phyloP scores from a whole-genome alignment of 2,329 filamentous ascomycete species.

The Arthroderma uncinatum region DNA sequence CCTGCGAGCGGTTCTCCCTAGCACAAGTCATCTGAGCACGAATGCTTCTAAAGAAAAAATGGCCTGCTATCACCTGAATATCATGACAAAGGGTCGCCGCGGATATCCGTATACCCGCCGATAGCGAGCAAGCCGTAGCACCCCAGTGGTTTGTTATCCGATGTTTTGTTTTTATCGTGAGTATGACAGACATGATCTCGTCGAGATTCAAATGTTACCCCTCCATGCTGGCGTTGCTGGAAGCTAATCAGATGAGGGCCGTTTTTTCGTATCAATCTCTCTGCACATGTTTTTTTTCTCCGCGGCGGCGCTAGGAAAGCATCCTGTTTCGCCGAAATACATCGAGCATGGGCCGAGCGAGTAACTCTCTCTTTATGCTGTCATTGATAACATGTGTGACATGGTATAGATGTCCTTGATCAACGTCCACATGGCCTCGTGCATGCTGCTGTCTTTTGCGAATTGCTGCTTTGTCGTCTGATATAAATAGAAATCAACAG shows the following conservation, averaged over 20 bases:
- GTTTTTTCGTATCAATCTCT: neutral
- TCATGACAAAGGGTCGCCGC: neutral
- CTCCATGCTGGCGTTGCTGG: neutral
- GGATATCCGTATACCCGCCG: conserved; percentile 3
- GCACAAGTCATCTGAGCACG: neutral
- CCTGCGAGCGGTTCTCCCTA: neutral
- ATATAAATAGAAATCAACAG: neutral
- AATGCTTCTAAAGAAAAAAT: neutral
- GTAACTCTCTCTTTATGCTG: too few species aligned
- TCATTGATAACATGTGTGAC: neutral
- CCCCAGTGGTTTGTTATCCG: neutral
- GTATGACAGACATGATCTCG: neutral
- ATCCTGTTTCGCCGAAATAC: neutral
- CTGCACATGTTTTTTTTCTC: neutral
- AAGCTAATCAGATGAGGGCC: neutral
- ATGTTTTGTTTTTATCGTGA: neutral
- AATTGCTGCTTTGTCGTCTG: neutral
- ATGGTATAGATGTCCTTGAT: neutral
- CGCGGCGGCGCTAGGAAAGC: neutral
- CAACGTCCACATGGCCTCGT: neutral
- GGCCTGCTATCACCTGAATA: neutral
- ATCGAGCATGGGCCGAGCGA: too few species aligned
- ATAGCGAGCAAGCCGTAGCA: neutral
- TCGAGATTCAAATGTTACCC: neutral
- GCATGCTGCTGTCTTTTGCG: neutral